These are phyloP conservation scores for Cladosporium sp. DNA, from an alignment of 2,329 filamentous ascomycete species.

Conservation along the genomic window DNA sequence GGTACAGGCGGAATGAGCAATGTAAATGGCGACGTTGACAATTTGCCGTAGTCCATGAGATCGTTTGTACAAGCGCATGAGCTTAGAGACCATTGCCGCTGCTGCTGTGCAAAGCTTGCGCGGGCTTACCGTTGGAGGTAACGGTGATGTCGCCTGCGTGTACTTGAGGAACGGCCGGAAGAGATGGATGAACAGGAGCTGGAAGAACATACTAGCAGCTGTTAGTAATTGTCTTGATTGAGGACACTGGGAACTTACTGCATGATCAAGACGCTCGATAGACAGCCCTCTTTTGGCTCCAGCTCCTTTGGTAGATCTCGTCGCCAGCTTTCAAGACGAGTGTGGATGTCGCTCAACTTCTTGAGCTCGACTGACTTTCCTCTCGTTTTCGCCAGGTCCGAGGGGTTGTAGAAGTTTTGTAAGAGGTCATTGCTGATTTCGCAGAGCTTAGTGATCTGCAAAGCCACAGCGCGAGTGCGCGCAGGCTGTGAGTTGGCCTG, in stretches of 20 bases:
- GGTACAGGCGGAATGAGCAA: constrained; percentile 87
- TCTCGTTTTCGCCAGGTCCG: constrained; percentile 52
- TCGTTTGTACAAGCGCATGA: constrained; percentile 91
- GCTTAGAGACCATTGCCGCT: constrained; percentile 80
- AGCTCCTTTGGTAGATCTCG: constrained; percentile 77
- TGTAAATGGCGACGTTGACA: constrained; percentile 94
- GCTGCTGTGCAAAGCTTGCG: constrained; percentile 86
- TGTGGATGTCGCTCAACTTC: constrained; percentile 86
- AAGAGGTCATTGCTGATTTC: constrained; percentile 92
- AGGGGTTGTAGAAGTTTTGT: constrained; percentile 83
- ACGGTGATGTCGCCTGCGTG: constrained; percentile 68
- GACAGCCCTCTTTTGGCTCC: constrained; percentile 79
- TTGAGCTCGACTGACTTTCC: constrained; percentile 82
- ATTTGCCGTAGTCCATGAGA: constrained; percentile 87
- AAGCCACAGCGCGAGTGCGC: constrained; percentile 70
- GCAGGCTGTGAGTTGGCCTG: constrained; percentile 70
- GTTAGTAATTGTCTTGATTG: constrained; percentile 20
- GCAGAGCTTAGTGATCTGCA: constrained; percentile 76
- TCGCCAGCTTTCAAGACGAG: constrained; percentile 83
- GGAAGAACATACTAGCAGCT: constrained; percentile 80
- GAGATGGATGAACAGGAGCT: constrained; percentile 89
- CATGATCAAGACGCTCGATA: constrained; percentile 75
- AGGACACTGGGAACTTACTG: constrained; percentile 60
- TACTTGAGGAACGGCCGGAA: constrained; percentile 96
- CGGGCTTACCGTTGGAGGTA: constrained; percentile 82